These are phyloP conservation scores for Globisporangium okanoganense DNA, from an alignment of 352 stramenopile genomes.

Conservation along the genomic window DNA sequence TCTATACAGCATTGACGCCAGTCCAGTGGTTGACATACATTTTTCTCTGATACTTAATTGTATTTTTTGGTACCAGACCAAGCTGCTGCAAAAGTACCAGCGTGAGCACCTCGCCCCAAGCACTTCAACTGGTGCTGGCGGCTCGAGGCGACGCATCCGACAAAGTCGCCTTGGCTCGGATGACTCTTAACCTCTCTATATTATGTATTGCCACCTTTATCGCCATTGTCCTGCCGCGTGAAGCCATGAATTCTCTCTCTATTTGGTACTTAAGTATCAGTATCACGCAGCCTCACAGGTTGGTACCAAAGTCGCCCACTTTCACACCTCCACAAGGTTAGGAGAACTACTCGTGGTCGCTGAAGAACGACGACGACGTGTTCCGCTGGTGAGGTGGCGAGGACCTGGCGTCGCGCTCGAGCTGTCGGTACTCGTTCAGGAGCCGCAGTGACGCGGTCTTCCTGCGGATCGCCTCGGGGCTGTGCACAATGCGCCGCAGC, in stretches of 20 bases:
- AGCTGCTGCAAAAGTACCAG: conserved; percentile 55
- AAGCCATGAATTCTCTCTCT: background rate
- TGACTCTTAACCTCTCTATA: conserved; percentile 2
- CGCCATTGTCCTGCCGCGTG: background rate
- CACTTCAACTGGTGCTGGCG: conserved; percentile 15
- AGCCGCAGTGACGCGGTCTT: conserved; percentile 67
- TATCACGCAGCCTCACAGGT: background rate
- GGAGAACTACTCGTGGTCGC: conserved; percentile 19
- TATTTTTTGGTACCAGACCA: conserved; percentile 25
- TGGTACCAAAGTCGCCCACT: background rate
- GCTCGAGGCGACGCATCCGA: conserved; percentile 19
- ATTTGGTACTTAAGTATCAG: background rate
- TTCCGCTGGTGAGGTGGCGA: conserved; percentile 4
- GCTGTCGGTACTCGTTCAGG: conserved; percentile 58
- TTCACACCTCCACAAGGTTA: background rate
- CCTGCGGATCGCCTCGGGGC: conserved; percentile 47
- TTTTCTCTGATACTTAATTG: background rate
- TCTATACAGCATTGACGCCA: background rate
- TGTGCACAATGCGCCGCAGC: conserved; percentile 41
- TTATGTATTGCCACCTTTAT: background rate
- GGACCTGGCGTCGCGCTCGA: conserved; percentile 40
- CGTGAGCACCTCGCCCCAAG: conserved; percentile 32
- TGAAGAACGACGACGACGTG: conserved; percentile 15
- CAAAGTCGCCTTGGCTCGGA: conserved; percentile 15
- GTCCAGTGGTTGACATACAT: too few species aligned